A percentile compares a stretch with the other conserved stretches of the same genome.
Evolutionary conservation across 1,284 basidiomycete species (phyloP).

Genomic region (Neonothopanus nambi): DNA sequence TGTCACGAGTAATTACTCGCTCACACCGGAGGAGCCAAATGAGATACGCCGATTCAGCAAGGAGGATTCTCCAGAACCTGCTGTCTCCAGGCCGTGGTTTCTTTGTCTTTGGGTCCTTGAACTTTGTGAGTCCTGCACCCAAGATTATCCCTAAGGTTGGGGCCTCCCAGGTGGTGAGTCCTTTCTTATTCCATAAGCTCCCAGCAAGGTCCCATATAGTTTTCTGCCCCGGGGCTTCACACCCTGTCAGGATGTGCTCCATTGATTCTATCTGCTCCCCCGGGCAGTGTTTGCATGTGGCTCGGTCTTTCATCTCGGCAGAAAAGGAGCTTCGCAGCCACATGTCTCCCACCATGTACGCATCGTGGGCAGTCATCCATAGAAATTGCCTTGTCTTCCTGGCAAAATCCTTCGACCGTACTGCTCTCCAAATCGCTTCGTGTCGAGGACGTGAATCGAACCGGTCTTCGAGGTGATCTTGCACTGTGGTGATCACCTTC

Average conservation of each 20-base stretch:
- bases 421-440: conserved; percentile 14
- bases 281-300: conserved; percentile 17
- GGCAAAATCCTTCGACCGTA: conserved; percentile 18
- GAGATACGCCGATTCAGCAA: conserved; percentile 19
- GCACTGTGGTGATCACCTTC: conserved; percentile 1
- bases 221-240: conserved; percentile 20
- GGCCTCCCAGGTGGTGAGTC: conserved; percentile 15
- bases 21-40: conserved; percentile 23
- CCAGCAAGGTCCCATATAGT: conserved; percentile 24
- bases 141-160: conserved; percentile 18
- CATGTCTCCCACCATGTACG: conserved; percentile 18
- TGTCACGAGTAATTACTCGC: conserved; percentile 17
- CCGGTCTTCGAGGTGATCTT: neutral
- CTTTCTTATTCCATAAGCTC: conserved; percentile 20
- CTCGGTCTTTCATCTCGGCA: conserved; percentile 13
- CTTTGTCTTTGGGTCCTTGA: neutral
- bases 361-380: conserved; percentile 30
- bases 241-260: conserved; percentile 16
- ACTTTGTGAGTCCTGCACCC: neutral
- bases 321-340: conserved; percentile 13
- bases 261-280: conserved; percentile 16
- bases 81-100: neutral
- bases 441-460: neutral
- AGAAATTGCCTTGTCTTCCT: conserved; percentile 26
- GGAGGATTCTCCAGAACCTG: conserved; percentile 17